Percentiles rank a stretch among this genome's conserved stretches.
Evolutionary conservation across 306 rosid genomes (phyloP).

Genomic region (Medicago arabica): DNA sequence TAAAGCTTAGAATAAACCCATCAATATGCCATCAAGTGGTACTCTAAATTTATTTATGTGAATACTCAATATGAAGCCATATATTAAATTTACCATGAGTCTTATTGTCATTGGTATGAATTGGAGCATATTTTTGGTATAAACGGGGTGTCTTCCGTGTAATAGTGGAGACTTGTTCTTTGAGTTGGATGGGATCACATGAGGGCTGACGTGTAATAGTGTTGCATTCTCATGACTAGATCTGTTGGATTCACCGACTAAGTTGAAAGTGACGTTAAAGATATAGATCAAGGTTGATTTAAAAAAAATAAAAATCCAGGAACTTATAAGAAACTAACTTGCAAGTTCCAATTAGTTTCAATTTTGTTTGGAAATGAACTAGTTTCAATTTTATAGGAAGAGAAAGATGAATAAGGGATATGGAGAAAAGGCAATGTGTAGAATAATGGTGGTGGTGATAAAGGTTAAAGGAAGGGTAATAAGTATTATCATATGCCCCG

Average conservation of each 20-base stretch:
- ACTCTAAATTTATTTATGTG: neutral
- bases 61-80: conserved; percentile 2
- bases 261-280: neutral
- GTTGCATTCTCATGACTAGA: neutral
- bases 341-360: neutral
- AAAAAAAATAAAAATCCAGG: too few species aligned
- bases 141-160: neutral
- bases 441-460: neutral
- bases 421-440: neutral
- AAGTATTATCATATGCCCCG: neutral
- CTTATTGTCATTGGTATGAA: neutral
- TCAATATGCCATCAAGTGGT: neutral
- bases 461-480: conserved; percentile 13
- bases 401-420: neutral
- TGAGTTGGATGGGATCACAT: neutral
- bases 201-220: neutral
- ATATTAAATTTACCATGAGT: neutral
- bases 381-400: conserved; percentile 1
- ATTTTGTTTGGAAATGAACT: neutral
- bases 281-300: neutral
- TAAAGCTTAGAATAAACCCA: conserved; percentile 5
- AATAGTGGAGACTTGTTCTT: neutral
- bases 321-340: neutral
- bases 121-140: neutral
- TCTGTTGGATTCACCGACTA: neutral